A percentile compares a stretch with the other conserved stretches of the same genome.
Conservation (phyloP, 495 filamentous ascomycete genomes). For the Aspergillus nanangensis region DNA sequence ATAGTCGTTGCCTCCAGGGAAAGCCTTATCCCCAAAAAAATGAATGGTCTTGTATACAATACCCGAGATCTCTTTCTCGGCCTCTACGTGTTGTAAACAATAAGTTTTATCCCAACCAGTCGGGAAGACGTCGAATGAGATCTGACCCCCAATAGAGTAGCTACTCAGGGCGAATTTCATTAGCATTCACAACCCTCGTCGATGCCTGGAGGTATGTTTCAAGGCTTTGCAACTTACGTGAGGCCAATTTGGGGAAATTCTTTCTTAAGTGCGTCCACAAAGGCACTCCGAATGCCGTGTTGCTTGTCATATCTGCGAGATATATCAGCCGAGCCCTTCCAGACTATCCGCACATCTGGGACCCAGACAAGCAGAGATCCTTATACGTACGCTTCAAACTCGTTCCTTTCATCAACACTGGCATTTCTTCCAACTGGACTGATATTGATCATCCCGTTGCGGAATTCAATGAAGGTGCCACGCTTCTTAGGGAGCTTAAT, state of each 20-base stretch:
- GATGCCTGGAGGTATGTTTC: too few species aligned
- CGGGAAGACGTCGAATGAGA: constrained; percentile 98
- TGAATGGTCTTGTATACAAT: constrained; percentile 81
- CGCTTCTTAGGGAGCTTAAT: constrained; percentile 81
- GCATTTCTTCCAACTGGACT: constrained; percentile 92
- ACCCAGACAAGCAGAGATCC: too few species aligned
- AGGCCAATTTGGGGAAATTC: constrained; percentile 79
- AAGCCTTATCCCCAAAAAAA: constrained; percentile 97
- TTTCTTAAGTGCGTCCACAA: constrained; percentile 72
- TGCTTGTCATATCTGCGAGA: constrained; percentile 60
- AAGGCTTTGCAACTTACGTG: constrained; percentile 70
- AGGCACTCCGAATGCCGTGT: constrained; percentile 64
- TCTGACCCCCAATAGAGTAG: constrained; percentile 91
- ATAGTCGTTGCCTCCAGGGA: constrained; percentile 85
- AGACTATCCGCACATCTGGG: too few species aligned
- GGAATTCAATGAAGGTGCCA: constrained; percentile 95
- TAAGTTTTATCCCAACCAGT: constrained; percentile 99
- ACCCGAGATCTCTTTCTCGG: constrained; percentile 71
- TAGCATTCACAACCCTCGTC: too few species aligned
- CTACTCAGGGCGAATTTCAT: constrained; percentile 35
- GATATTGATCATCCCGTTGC: constrained; percentile 95
- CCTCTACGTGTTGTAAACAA: constrained; percentile 81
- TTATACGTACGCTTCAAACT: constrained; percentile 58
- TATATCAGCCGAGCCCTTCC: constrained; percentile 15
- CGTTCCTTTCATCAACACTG: constrained; percentile 68